A percentile compares a stretch with the other conserved stretches of the same genome.
phyloP scores from a whole-genome alignment of 2,329 filamentous ascomycete genomes.

The Aspergillus clavatus region DNA sequence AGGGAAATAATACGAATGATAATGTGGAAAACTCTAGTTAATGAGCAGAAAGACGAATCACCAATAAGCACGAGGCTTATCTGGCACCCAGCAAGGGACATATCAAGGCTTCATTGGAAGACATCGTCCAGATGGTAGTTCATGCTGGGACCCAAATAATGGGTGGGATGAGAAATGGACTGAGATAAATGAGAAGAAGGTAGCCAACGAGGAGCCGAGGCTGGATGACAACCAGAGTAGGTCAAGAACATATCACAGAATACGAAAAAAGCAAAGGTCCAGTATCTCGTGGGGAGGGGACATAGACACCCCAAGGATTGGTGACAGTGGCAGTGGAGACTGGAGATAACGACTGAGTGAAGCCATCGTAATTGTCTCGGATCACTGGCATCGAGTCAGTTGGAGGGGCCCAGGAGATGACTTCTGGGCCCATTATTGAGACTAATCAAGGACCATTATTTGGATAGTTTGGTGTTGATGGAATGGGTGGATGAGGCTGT shows the following conservation, averaged over 20 bases:
- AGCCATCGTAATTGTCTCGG: background rate
- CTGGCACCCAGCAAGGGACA: slow-evolving; percentile 23
- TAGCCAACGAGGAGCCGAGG: background rate
- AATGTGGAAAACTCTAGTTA: background rate
- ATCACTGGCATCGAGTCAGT: background rate
- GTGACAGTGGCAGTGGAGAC: background rate
- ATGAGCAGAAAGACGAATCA: slow-evolving; percentile 1
- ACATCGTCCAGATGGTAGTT: slow-evolving; percentile 18
- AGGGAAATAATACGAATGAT: background rate
- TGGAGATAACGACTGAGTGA: background rate
- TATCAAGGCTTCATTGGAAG: slow-evolving; percentile 9
- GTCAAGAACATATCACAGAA: background rate
- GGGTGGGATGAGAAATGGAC: background rate
- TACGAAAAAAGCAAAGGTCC: background rate
- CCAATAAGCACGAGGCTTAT: slow-evolving; percentile 22
- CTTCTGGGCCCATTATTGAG: too few species aligned
- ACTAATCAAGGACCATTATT: too few species aligned
- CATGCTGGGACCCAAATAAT: background rate
- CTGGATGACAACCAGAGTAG: background rate
- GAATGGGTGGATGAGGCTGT: background rate
- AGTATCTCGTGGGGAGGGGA: background rate
- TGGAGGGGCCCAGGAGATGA: background rate
- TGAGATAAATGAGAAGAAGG: background rate
- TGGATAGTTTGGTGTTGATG: too few species aligned
- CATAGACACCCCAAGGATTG: background rate